Evolutionary conservation across 257 asterid species (phyloP).

Genomic region (Solanum clarkiae): DNA sequence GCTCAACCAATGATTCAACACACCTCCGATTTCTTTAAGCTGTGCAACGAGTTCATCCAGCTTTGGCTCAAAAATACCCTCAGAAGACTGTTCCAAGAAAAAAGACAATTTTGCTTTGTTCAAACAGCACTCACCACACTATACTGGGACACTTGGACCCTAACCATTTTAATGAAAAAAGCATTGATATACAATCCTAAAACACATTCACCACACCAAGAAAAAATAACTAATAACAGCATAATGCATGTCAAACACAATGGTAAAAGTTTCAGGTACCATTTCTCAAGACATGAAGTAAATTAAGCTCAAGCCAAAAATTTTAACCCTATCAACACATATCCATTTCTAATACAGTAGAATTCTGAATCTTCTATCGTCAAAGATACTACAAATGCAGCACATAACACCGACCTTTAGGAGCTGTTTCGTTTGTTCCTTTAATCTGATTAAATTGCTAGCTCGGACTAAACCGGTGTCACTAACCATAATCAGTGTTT

Average conservation of each 20-base stretch:
- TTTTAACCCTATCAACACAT: not conserved
- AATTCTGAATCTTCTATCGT: not conserved
- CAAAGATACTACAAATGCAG: not conserved
- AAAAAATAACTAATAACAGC: not conserved
- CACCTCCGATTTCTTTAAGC: constrained; percentile 51
- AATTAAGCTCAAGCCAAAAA: not conserved
- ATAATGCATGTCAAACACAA: not conserved
- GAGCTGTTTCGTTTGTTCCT: not conserved
- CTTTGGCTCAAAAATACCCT: constrained; percentile 69
- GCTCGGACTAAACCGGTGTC: not conserved
- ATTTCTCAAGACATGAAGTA: not conserved
- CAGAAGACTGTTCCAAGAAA: constrained; percentile 39
- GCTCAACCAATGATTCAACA: constrained; percentile 58
- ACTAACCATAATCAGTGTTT: not conserved
- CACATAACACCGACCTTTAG: not conserved
- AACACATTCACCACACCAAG: not conserved
- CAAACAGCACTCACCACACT: not conserved
- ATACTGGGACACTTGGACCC: not conserved
- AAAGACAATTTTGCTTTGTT: not conserved
- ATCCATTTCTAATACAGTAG: not conserved
- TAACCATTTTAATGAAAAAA: not conserved
- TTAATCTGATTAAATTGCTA: not conserved
- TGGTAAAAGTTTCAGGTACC: not conserved
- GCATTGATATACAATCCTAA: not conserved
- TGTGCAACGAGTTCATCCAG: constrained; percentile 51